Percentiles rank a stretch among this genome's conserved stretches.
These are phyloP conservation scores for Dendrobium catenatum DNA, from an alignment of 106 monocot genomes.

Conservation along the genomic window DNA sequence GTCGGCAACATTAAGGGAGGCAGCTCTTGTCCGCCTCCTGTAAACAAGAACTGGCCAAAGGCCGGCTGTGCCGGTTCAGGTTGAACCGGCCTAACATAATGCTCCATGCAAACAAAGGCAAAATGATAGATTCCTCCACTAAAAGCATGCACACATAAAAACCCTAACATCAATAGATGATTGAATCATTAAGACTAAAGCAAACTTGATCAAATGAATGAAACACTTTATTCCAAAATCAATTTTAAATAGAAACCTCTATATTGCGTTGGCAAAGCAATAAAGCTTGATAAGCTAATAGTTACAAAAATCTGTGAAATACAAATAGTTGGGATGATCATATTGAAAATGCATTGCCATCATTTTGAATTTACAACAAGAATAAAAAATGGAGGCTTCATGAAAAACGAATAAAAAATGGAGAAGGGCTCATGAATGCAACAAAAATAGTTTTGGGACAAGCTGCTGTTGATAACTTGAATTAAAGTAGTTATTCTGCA, in stretches of 20 bases:
- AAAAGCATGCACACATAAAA: neutral
- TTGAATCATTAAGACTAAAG: neutral
- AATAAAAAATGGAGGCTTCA: neutral
- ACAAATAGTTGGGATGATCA: neutral
- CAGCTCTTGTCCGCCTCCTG: too few species aligned
- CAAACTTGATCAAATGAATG: neutral
- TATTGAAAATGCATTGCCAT: neutral
- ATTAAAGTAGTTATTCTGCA: neutral
- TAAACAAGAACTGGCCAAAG: too few species aligned
- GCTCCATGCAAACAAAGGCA: neutral
- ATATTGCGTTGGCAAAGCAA: neutral
- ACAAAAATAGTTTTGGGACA: neutral
- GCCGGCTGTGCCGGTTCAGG: too few species aligned
- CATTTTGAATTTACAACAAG: neutral
- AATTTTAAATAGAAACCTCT: neutral
- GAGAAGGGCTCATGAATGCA: neutral
- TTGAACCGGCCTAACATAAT: too few species aligned
- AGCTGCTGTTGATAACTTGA: neutral
- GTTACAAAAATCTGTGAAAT: neutral
- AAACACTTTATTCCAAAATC: neutral
- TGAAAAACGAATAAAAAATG: neutral
- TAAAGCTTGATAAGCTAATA: too few species aligned
- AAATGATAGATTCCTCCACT: neutral
- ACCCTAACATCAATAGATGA: neutral
- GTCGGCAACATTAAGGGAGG: too few species aligned